Conservation (phyloP, 1,284 basidiomycete genomes). For the Pseudozyma tsukubaensis region DNA sequence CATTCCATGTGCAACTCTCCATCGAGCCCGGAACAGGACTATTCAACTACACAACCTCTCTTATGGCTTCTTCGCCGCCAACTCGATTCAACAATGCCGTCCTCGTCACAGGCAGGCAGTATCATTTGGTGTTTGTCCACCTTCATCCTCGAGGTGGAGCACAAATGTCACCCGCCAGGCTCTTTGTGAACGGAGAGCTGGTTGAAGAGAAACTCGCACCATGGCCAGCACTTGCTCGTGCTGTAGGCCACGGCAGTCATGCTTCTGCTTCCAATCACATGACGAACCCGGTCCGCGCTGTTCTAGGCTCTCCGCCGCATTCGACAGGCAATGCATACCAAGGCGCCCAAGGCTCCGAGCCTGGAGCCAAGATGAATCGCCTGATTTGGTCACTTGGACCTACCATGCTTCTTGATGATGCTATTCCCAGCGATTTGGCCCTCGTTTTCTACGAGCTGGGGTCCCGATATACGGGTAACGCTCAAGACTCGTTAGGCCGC, state of each 20-base stretch:
- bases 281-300: conserved; percentile 39
- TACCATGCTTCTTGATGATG: conserved; percentile 52
- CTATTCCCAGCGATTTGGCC: conserved; percentile 53
- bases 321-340: neutral
- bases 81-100: conserved; percentile 35
- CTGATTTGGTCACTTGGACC: conserved; percentile 60
- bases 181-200: conserved; percentile 58
- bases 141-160: conserved; percentile 41
- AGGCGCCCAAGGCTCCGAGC: neutral
- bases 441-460: conserved; percentile 55
- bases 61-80: conserved; percentile 13
- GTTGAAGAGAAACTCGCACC: conserved; percentile 49
- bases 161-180: conserved; percentile 44
- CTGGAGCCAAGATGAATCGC: conserved; percentile 19
- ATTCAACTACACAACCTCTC: conserved; percentile 42
- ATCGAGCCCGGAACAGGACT: conserved; percentile 49
- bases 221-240: conserved; percentile 37
- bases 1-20: conserved; percentile 39
- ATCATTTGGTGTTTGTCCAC: conserved; percentile 59
- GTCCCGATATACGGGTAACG: conserved; percentile 55
- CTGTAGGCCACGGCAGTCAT: conserved; percentile 1
- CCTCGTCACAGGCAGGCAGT: conserved; percentile 32
- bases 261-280: conserved; percentile 8
- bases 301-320: conserved; percentile 50
- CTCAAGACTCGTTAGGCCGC: conserved; percentile 59